Evolutionary conservation across 2,329 filamentous ascomycete genomes (phyloP), one percentile per base, ranked within the genome.

Genomic region (Cladophialophora carrionii): DNA sequence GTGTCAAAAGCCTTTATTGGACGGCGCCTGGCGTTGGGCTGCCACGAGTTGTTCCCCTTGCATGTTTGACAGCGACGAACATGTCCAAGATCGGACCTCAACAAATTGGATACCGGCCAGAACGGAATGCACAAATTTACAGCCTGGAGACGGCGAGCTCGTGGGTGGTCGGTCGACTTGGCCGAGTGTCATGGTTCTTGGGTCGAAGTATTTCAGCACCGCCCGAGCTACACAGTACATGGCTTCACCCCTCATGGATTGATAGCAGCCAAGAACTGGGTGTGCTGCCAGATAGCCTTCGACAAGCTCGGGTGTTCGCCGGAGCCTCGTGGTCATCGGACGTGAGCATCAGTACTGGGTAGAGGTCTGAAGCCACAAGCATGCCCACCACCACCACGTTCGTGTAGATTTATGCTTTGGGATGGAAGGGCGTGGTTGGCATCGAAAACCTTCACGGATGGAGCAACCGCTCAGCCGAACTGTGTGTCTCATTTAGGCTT

Each of bases 101-200:
- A 54, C n/a, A 61, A 54, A 61, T 68, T 65, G 43, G n/a, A 41
- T 63, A 54, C 62, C 65, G 65, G 63, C 62, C 62, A 61, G 41
- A 65, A 57, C 61, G 63, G 52, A 68, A 68, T 68, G 59, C 48
- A 34, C 57, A 62, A 65, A 60, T 62, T 65, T 59, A 32, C 41
- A 31, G 37, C n/a, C 14, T n/a, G 37, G n/a, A 43, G 37, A 43
- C 37, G 1, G 37, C 17, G 37, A 43, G 6, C 8, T 8, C 37
- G n/a, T 2, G 37, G 2, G 37, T 43, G 14, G 5, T 43, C 7
- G 14, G n/a, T 43, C 37, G 17, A n/a, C 5, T 43, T 17, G 17
- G 14, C 14, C 34, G 5, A 17, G 34, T 17, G 34, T 17, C 37
- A 43, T n/a, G 37, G 37, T n/a, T 43, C 37, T 14, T 20, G 37